Evolutionary conservation across 2,329 filamentous ascomycete genomes (phyloP).

Genomic region (Blastomyces gilchristii): DNA sequence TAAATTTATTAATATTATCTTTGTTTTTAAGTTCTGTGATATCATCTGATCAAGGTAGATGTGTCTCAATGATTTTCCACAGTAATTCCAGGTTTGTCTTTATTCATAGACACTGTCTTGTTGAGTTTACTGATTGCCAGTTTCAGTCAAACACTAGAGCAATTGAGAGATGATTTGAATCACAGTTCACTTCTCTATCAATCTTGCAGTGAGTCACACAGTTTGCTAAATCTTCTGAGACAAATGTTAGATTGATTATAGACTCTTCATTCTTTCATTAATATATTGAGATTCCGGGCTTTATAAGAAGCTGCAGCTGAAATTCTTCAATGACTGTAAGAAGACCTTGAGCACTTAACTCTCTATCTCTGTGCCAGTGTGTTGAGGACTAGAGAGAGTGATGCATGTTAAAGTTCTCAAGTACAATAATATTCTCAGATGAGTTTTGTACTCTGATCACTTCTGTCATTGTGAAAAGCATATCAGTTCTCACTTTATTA

Average conservation of each 20-base stretch:
- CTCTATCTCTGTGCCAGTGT: conserved; percentile 1
- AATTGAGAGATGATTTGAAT: conserved; percentile 22
- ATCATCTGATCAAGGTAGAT: conserved; percentile 3
- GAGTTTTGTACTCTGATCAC: not conserved
- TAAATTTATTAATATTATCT: conserved; percentile 14
- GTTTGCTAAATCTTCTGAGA: too few species aligned
- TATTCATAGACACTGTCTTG: conserved; percentile 13
- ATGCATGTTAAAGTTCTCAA: conserved; percentile 19
- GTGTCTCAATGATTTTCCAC: conserved; percentile 10
- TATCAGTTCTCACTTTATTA: conserved; percentile 8
- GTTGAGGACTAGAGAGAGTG: conserved; percentile 17
- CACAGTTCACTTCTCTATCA: conserved; percentile 17
- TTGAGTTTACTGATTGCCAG: conserved; percentile 12
- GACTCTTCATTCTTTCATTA: conserved; percentile 10
- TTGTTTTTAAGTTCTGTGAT: conserved; percentile 12
- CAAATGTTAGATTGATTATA: conserved; percentile 15
- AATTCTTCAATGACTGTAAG: conserved; percentile 14
- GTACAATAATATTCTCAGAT: conserved; percentile 12
- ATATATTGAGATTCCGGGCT: conserved; percentile 11
- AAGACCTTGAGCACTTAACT: conserved; percentile 12
- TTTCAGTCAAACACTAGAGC: conserved; percentile 16
- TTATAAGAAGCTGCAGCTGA: conserved; percentile 13
- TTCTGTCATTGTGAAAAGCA: not conserved
- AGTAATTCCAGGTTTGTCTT: conserved; percentile 16
- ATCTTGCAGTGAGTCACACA: conserved; percentile 12